Base-by-base conservation (phyloP, 345 rosid genomes). In the Salix suchowensis region DNA sequence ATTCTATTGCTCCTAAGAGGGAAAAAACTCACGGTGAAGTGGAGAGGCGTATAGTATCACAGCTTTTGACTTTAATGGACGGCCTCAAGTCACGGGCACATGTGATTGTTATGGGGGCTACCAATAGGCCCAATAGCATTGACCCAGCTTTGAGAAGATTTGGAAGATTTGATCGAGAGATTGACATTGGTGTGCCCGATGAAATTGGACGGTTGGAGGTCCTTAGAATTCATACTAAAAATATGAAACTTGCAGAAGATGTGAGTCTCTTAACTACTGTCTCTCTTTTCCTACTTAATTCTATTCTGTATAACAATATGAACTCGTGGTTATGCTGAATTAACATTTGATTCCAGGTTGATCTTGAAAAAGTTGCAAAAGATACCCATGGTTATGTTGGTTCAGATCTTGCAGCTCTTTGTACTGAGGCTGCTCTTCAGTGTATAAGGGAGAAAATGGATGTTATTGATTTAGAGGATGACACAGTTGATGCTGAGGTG, bases 371-470 rank as follows among this genome's bases (percentile, higher is more conserved):
- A 65, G 77, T 64, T 64, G 42, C 70, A 64, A 74, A 74, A 36
- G 77, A 74, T 19, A 74, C 76, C 60, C 76, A 74, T 44, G 76
- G 76, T 64, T 74, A 74, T 62, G 76, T 74, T 19, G 76, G 76
- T 65, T 61, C 76, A 8, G 76, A 74, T 74, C 77, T 74, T 74
- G 77, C 77, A 40, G 77, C 77, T 48, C 77, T 74, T 28, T 64
- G 61, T 68, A 74, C 70, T 26, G 77, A 74, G 42, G 77, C 61
- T 74, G 77, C 77, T 65, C 77, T 74, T 44, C 77, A 74, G 26
- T 65, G 77, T 65, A 74, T 74, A 12, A 64, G 70, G 42, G 77
- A 74, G 60, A 74, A 65, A 30, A 64, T 74, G 77, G 77, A 74
- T 30, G 70, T 74, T 44, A 74, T 74, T 64, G 70, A 74, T 55